Percentiles rank a stretch among this genome's conserved stretches.
These are phyloP conservation scores for Cercospora sojina DNA, from an alignment of 2,329 filamentous ascomycete genomes.

Conservation along the genomic window DNA sequence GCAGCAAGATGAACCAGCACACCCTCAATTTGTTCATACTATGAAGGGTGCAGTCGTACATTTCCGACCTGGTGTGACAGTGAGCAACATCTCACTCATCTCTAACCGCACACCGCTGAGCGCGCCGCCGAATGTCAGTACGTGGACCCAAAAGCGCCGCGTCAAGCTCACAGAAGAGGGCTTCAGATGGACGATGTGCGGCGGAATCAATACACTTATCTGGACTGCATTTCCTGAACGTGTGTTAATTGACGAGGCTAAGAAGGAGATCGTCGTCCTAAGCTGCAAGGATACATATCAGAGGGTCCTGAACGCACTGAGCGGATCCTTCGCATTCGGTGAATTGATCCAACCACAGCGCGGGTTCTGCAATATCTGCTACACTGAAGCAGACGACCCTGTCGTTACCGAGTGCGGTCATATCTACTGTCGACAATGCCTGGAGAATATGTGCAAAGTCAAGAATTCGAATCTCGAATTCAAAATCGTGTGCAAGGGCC, in stretches of 20 bases:
- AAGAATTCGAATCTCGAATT: background rate
- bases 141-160: background rate
- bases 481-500: background rate
- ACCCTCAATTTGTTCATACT: background rate
- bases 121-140: background rate
- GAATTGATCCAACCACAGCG: background rate
- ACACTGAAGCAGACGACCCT: background rate
- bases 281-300: background rate
- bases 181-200: background rate
- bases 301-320: background rate
- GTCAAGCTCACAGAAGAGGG: background rate
- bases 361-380: background rate
- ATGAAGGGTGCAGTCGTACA: conserved; percentile 1
- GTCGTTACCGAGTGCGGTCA: background rate
- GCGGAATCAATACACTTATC: background rate
- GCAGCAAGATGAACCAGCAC: background rate
- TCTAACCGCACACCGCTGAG: background rate
- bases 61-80: background rate
- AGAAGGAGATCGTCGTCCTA: background rate
- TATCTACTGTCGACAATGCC: conserved; percentile 1
- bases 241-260: background rate
- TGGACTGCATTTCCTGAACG: background rate
- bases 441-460: background rate
- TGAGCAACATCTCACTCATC: background rate
- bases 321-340: background rate